Evolutionary conservation across 441 rosid genomes (phyloP).

Genomic region (Hypseocharis bilobata): DNA sequence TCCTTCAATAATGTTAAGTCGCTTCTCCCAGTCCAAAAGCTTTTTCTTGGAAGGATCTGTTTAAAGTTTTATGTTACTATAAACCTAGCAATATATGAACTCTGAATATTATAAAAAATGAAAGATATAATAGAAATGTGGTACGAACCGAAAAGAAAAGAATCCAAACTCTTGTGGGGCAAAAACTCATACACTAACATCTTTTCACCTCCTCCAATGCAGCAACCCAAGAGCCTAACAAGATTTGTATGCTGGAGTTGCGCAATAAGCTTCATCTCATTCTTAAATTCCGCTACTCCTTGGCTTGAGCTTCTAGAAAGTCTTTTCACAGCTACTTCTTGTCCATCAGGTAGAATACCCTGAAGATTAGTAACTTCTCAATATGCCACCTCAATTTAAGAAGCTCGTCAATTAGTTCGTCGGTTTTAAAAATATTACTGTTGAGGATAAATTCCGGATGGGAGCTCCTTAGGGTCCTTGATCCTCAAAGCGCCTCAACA

Average conservation of each 20-base stretch:
- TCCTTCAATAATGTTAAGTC: not conserved
- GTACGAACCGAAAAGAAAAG: too few species aligned
- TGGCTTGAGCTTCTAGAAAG: not conserved
- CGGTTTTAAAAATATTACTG: too few species aligned
- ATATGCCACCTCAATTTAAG: not conserved
- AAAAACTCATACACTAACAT: slow-evolving; percentile 1
- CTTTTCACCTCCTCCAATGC: not conserved
- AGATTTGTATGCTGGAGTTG: not conserved
- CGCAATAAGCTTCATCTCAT: not conserved
- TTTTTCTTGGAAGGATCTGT: too few species aligned
- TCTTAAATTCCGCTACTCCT: not conserved
- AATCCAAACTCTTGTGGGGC: slow-evolving; percentile 2
- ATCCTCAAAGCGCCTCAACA: too few species aligned
- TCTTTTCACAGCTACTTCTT: slow-evolving; percentile 1
- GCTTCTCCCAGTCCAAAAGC: not conserved
- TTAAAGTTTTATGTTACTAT: too few species aligned
- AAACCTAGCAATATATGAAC: too few species aligned
- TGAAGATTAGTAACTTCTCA: not conserved
- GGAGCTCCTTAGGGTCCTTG: too few species aligned
- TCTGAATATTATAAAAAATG: too few species aligned
- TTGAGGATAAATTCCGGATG: too few species aligned
- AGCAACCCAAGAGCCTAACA: not conserved
- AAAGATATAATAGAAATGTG: too few species aligned
- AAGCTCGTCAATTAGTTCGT: not conserved
- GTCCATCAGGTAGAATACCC: not conserved